Evolutionary conservation across 148 eudicot genomes (phyloP).

Genomic region (Silene uniflora): DNA sequence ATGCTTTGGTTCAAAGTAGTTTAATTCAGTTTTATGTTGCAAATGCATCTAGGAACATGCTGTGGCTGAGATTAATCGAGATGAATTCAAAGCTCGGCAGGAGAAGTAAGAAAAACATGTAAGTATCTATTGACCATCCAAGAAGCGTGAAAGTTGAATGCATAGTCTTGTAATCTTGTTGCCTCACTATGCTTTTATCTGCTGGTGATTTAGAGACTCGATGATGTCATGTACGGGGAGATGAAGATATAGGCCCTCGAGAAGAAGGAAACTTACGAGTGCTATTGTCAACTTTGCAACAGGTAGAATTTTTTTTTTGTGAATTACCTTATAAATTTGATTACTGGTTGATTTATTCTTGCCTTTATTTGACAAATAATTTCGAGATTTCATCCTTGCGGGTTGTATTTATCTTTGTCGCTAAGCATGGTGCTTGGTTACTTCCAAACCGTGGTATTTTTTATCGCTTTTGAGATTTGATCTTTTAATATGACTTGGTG

Average conservation of each 20-base stretch:
- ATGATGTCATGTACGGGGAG: slow-evolving; percentile 49
- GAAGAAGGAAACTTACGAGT: slow-evolving; percentile 90
- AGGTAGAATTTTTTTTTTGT: slow-evolving; percentile 37
- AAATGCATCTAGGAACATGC: slow-evolving; percentile 50
- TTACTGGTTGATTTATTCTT: slow-evolving; percentile 6
- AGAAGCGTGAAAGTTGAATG: too few species aligned
- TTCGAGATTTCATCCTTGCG: background rate
- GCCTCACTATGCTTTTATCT: too few species aligned
- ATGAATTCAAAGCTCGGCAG: slow-evolving; percentile 60
- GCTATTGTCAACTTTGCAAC: slow-evolving; percentile 57
- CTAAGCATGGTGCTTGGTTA: too few species aligned
- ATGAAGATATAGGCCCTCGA: slow-evolving; percentile 82
- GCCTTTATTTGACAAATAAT: background rate
- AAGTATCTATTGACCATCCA: too few species aligned
- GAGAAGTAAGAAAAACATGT: too few species aligned
- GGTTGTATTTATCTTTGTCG: too few species aligned
- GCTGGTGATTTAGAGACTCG: slow-evolving; percentile 66
- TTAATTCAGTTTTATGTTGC: slow-evolving; percentile 3
- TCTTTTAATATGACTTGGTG: too few species aligned
- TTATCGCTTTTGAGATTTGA: too few species aligned
- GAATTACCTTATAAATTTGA: background rate
- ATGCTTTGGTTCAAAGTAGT: background rate
- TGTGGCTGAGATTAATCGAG: slow-evolving; percentile 65
- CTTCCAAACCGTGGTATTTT: too few species aligned
- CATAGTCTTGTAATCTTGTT: too few species aligned